phyloP scores from a whole-genome alignment of 2,329 filamentous ascomycete species.

The Epicoccum sorghinum region DNA sequence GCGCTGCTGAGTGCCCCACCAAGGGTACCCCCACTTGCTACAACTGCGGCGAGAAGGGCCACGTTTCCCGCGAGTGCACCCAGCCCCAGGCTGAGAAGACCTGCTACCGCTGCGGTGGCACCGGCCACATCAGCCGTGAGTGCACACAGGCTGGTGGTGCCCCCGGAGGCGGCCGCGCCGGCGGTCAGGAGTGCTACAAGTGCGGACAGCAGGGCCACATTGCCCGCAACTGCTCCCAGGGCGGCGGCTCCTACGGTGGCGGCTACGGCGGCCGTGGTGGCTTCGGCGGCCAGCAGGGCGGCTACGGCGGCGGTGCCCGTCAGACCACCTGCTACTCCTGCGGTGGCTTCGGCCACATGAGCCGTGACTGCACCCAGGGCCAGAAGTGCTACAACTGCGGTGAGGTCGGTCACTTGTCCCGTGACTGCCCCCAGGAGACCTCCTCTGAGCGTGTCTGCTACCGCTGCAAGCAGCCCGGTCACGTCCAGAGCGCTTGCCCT shows the following conservation, averaged over 20 bases:
- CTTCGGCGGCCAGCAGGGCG: slow-evolving; percentile 51
- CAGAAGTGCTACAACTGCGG: slow-evolving; percentile 99
- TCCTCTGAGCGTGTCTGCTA: slow-evolving; percentile 96
- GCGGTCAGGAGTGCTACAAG: slow-evolving; percentile 85
- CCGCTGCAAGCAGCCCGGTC: slow-evolving; percentile 86
- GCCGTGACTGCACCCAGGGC: slow-evolving; percentile 96
- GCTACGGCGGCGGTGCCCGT: slow-evolving; percentile 54
- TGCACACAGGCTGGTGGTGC: slow-evolving; percentile 64
- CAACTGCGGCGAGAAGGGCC: slow-evolving; percentile 57
- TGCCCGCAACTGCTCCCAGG: slow-evolving; percentile 84
- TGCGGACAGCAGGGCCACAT: slow-evolving; percentile 97
- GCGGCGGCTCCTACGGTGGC: slow-evolving; percentile 50
- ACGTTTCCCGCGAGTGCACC: slow-evolving; percentile 80
- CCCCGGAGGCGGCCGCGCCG: slow-evolving; percentile 53
- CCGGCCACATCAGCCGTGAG: slow-evolving; percentile 91
- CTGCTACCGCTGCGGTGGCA: slow-evolving; percentile 76
- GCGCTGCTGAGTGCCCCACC: slow-evolving; percentile 58
- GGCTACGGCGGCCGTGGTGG: slow-evolving; percentile 55
- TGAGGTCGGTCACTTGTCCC: slow-evolving; percentile 91
- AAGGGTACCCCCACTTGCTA: slow-evolving; percentile 58
- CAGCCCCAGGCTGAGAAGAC: slow-evolving; percentile 84
- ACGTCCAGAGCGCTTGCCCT: slow-evolving; percentile 93
- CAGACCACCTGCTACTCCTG: slow-evolving; percentile 90
- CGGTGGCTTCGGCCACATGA: slow-evolving; percentile 96
- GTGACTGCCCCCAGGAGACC: slow-evolving; percentile 94